Base-by-base conservation (phyloP, 1,284 basidiomycete genomes). In the Papiliotrema fonsecae region DNA sequence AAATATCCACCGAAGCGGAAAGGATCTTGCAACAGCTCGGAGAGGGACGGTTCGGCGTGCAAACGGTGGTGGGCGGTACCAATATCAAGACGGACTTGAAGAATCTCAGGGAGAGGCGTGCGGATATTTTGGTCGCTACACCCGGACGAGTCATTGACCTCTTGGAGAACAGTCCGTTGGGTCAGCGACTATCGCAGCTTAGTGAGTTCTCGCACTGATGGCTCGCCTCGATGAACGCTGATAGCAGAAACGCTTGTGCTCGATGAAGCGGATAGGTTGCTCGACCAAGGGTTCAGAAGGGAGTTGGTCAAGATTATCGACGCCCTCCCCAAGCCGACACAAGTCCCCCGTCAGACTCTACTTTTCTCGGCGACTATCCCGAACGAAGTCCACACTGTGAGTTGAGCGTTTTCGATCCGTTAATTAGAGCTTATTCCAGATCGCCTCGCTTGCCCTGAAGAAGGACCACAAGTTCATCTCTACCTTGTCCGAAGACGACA, bases 401-500 rank as follows among this genome's bases (percentile, higher is more conserved):
- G 47, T 65, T 39, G 14, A 6, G 19, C 25, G 6, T n/a, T 10
- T 26, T 16, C 30, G 14, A 25, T 37, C 24, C 10, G 16, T 6
- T 24, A 19, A 32, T 13, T 22, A 25, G 11, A 37, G 30, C 45
- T 57, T 19, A 50, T 32, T n/a, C 2, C 49, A 79, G 74, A 75
- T 81, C 56, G 77, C 77, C 0, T 61, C 72, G 7, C 61, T 77
- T 27, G 77, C 78, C 6, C 72, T 83, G 34, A 64, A 73, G 16
- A 66, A 75, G 13, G 73, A 78, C 47, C 78, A 84, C 70, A 72
- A 77, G 42, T 84, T 84, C 62, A 76, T 86, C 56, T 80, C 79
- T 21, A 85, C 84, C 5, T 71, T 86, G 22, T 73, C 72, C 11
- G 78, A 78, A 21, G 79, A 82, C 49, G 85, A 86, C 56, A 72